These are phyloP conservation scores for Blastocystis sp. DNA, from an alignment of 352 stramenopile genomes.

Conservation along the genomic window DNA sequence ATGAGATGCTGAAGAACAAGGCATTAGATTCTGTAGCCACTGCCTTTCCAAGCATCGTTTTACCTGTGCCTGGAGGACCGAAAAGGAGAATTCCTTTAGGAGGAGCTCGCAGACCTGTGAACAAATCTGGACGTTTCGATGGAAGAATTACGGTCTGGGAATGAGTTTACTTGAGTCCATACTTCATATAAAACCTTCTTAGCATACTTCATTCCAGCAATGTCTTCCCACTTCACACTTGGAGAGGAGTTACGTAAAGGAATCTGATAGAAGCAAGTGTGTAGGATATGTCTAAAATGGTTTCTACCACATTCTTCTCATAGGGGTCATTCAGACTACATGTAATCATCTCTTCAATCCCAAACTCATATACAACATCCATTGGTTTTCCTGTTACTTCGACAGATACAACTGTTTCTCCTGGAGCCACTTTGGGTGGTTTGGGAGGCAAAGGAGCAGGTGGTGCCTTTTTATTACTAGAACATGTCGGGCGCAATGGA, in stretches of 20 bases:
- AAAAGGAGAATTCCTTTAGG: constrained; percentile 80
- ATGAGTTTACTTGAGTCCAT: constrained; percentile 72
- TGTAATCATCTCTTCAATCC: not conserved
- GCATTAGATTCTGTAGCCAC: constrained; percentile 63
- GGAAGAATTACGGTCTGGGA: constrained; percentile 84
- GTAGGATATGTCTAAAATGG: constrained; percentile 41
- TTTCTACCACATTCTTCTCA: constrained; percentile 38
- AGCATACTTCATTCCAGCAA: constrained; percentile 74
- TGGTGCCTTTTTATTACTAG: not conserved
- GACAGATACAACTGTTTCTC: not conserved
- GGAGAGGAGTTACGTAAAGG: constrained; percentile 71
- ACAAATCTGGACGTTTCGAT: constrained; percentile 85
- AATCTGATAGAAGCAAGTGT: not conserved
- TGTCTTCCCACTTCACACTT: constrained; percentile 75
- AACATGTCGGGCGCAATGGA: not conserved
- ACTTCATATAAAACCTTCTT: constrained; percentile 79
- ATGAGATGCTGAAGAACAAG: constrained; percentile 72
- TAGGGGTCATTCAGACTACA: constrained; percentile 37
- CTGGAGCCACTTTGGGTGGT: not conserved
- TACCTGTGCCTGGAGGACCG: constrained; percentile 78
- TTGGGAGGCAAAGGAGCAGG: not conserved
- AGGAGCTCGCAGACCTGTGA: constrained; percentile 78
- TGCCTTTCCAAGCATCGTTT: constrained; percentile 70
- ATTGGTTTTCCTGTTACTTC: not conserved
- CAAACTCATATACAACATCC: not conserved